Evolutionary conservation across 768 basidiomycete genomes (phyloP), one percentile per base, ranked within the genome.

Genomic region (Trichaptum fuscoviolaceum): DNA sequence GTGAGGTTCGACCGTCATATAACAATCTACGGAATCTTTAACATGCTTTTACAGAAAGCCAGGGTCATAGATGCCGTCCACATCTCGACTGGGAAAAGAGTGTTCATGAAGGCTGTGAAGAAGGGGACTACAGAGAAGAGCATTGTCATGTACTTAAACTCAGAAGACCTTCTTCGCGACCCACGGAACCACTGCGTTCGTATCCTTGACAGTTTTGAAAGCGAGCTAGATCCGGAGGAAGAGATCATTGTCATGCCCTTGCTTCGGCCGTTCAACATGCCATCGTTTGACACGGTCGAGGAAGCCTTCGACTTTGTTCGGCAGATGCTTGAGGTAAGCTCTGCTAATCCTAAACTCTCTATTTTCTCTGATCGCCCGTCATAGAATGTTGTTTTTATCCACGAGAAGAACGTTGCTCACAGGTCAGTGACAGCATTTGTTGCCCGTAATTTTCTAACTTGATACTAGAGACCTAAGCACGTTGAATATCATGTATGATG

Each of bases 401-500:
- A 68, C 61, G 36, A 26, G 20, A 18, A 57, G n/a, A 63, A 64
- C 35, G 62, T 68, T n/a, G 67, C 67, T n/a, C 67, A 68, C 30
- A 17, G 59, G 67, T 67, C 30, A 62, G 65, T 7, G 17, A 27
- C 20, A 15, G n/a, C 35, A 6, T 23, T 64, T 1, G 36, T 9
- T 68, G n/a, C 18, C 25, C n/a, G 52, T 7, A 64, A 35, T 10
- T 60, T 20, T 23, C 58, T 27, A 60, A 23, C 7, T 25, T 9
- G 12, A 26, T 63, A 7, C 12, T 10, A 35, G 35, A n/a, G 24
- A 63, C 62, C n/a, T 59, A 7, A 17, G 7, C n/a, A 18, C 26
- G 58, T n/a, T 72, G 18, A 77, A 78, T 67, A 77, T 79, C 64
- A 78, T 79, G 77, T 77, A 78, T 76, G 77, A 79, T 36, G 76